phyloP scores from a whole-genome alignment of 768 basidiomycete species.

The Tylopilus intermedius region DNA sequence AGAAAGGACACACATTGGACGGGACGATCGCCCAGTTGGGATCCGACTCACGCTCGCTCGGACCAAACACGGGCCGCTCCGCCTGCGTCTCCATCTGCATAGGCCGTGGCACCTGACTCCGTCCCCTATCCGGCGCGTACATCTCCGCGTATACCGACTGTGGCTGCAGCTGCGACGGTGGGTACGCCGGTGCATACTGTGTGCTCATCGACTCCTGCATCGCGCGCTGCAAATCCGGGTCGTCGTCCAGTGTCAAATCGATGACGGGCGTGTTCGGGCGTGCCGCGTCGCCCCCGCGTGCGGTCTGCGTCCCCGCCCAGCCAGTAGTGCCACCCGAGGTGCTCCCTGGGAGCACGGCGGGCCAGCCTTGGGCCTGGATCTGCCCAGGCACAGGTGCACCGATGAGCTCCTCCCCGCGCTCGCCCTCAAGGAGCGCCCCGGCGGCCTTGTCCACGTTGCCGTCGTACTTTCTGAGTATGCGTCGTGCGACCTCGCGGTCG shows the following conservation, averaged over 20 bases:
- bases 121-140: constrained; percentile 16
- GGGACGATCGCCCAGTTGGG: constrained; percentile 68
- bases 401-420: constrained; percentile 35
- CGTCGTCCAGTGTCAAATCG: constrained; percentile 61
- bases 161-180: constrained; percentile 18
- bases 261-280: constrained; percentile 37
- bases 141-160: background rate
- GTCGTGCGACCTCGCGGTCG: constrained; percentile 44
- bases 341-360: background rate
- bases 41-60: constrained; percentile 57
- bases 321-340: background rate
- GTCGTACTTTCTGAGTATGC: constrained; percentile 56
- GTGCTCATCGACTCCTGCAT: constrained; percentile 50
- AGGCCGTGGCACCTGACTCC: background rate
- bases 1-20: constrained; percentile 47
- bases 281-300: background rate
- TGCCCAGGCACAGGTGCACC: background rate
- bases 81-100: constrained; percentile 19
- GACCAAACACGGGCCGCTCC: constrained; percentile 45
- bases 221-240: constrained; percentile 45
- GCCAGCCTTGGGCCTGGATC: constrained; percentile 13
- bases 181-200: constrained; percentile 1
- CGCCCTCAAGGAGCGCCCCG: constrained; percentile 49
- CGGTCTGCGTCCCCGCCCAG: background rate
- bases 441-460: constrained; percentile 56